Evolutionary conservation across 108 stramenopile species (phyloP), one percentile per base, ranked within the genome.

Genomic region (Pinguiococcus pyrenoidosus): DNA sequence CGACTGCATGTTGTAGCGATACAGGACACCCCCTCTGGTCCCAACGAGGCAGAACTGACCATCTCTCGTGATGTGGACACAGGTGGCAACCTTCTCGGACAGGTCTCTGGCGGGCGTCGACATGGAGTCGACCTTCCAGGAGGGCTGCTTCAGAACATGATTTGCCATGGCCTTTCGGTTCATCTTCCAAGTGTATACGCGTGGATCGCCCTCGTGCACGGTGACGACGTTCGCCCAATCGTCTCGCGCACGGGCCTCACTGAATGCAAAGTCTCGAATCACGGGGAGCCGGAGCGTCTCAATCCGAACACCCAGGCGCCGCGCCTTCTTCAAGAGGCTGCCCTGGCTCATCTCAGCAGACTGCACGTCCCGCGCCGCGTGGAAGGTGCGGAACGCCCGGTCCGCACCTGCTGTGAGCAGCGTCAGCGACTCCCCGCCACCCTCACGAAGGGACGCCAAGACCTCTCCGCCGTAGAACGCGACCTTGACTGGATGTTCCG

Each of bases 1-100:
- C 56, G 79, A 83, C 56, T 97, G 91, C 23, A 92, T 56, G 56
- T 92, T 93, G 72, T 92, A 97, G 66, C 80, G 81, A 76, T 83
- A 89, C 5, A 97, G 72, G 16, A 58, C 56, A 44, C 95, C 95
- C 14, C 84, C 86, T 36, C 70, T 47, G n/a, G 87, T 87, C 32
- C 92, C 95, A 22, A 97, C 89, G 10, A 93, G 48, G 1, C 80
- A 85, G 62, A 79, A 93, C 72, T 88, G 49, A 1, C 73, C 73
- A 23, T 53, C 54, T 22, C 21, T 3, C 34, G 47, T 62, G 46
- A 62, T 35, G 8, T 10, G 23, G 17, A 53, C 51, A 0, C 41
- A 40, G 9, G 53, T 41, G 12, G 17, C 37, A 9, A 2, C n/a
- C 13, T 26, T 12, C 2, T 3, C 20, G n/a, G n/a, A n/a, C n/a